Evolutionary conservation across 2,329 filamentous ascomycete genomes (phyloP).

Genomic region (Furcasterigmium furcatum): DNA sequence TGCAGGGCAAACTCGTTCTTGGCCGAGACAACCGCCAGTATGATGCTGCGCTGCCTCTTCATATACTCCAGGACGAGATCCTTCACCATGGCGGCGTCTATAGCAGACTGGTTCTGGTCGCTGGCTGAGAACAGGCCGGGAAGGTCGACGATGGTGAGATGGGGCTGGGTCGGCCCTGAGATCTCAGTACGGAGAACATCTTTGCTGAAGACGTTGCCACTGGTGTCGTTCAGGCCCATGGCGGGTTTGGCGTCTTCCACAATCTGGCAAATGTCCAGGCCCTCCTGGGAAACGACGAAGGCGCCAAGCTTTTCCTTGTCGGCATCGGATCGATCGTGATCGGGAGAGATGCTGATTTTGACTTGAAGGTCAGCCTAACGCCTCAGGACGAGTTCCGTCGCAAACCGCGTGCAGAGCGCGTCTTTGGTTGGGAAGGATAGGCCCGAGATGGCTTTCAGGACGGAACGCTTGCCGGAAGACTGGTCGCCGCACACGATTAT

Average conservation of each 20-base stretch:
- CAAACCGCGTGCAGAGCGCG: conserved; percentile 51
- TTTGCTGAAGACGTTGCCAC: conserved; percentile 8
- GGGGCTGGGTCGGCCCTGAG: conserved; percentile 16
- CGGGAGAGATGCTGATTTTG: conserved; percentile 16
- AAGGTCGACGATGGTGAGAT: conserved; percentile 45
- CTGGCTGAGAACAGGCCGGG: conserved; percentile 37
- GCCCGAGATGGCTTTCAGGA: conserved; percentile 53
- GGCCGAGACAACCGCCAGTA: conserved; percentile 40
- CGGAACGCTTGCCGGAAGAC: conserved; percentile 53
- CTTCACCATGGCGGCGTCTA: conserved; percentile 27
- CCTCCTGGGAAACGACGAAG: background rate
- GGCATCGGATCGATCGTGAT: background rate
- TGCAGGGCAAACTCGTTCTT: conserved; percentile 34
- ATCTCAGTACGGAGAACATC: conserved; percentile 22
- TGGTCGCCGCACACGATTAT: conserved; percentile 55
- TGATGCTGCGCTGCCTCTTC: conserved; percentile 34
- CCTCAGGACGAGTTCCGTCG: conserved; percentile 50
- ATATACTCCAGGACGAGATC: conserved; percentile 37
- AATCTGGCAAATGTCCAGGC: background rate
- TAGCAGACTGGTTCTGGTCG: conserved; percentile 26
- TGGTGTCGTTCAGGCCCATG: conserved; percentile 5
- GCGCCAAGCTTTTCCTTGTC: conserved; percentile 8
- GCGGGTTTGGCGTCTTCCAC: conserved; percentile 9
- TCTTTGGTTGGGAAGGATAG: conserved; percentile 52
- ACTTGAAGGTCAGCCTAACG: conserved; percentile 15